Evolutionary conservation across 371 early-diverging fungal species (phyloP), one percentile per base, ranked within the genome.

Genomic region (Mortierella sp.): DNA sequence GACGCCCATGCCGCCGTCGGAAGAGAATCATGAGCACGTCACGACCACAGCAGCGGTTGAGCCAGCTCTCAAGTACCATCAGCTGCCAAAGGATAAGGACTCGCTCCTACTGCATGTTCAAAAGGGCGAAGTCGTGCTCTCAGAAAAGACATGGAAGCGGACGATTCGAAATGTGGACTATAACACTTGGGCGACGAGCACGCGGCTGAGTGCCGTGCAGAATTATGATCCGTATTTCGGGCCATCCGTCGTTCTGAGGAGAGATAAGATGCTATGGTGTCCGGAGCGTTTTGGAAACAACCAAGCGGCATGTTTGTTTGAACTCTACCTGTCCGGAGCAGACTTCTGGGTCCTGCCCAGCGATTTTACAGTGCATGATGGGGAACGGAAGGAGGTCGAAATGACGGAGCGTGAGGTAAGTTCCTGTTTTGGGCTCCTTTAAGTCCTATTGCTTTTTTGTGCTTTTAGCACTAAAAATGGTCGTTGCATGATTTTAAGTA

Each of bases 201-300:
- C 58, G 8, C 56, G 57, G 4, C 41, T 70, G 57, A 70, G 66
- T 28, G 78, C 78, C 1, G 69, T 76, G n/a, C 78, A 76, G 47
- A 76, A 76, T 58, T 76, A 76, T 47, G 78, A 76, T 23, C 78
- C 78, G 9, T 76, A 64, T 39, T 76, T 76, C 34, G 56, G 61
- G 34, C 78, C 78, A 6, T 70, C 78, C 12, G 78, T 76, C 14
- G 41, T 76, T 15, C 49, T 76, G 9, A 70, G 78, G 17, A 65
- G 70, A 23, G 78, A 76, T 42, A 76, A 76, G 62, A 76, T 76
- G 78, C 28, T 72, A 28, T 79, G 81, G 81, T 87, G 88, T 54
- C 86, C 84, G 9, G 88, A 88, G 67, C 81, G 88, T 30, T 88
- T 88, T 52, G 85, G 87, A 28, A 69, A 83, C 37, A 88, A 87